Evolutionary conservation across 768 basidiomycete genomes (phyloP).

Genomic region (Calocera cornea): DNA sequence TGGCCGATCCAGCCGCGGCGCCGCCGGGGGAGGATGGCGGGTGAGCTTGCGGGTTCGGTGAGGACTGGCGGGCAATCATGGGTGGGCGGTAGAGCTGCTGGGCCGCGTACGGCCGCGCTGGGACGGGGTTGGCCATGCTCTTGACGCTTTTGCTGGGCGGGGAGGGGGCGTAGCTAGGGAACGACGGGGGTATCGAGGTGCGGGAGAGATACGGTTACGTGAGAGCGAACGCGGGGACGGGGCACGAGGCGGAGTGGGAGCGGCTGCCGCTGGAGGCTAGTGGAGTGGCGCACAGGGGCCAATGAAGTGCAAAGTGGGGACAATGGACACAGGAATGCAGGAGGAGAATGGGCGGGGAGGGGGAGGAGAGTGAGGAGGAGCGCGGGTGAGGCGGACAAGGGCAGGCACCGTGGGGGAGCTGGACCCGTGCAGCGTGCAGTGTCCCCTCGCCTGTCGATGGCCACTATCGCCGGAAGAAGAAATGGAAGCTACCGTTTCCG

Average conservation of each 20-base stretch:
- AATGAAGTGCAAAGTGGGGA: not conserved
- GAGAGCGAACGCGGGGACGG: not conserved
- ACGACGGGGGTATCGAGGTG: not conserved
- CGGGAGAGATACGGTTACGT: not conserved
- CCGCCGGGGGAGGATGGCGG: not conserved
- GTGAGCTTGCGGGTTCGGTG: not conserved
- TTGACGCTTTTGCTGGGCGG: not conserved
- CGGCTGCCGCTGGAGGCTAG: not conserved
- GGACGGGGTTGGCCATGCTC: slow-evolving; percentile 1
- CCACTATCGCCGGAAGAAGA: not conserved
- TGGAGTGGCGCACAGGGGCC: not conserved
- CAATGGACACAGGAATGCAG: not conserved
- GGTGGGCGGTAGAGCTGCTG: slow-evolving; percentile 3
- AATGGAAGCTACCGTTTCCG: not conserved
- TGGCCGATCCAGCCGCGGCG: not conserved
- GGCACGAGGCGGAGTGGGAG: not conserved
- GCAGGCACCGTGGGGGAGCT: not conserved
- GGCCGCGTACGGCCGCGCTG: not conserved
- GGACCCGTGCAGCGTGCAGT: too few relatives aligned
- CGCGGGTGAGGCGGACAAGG: not conserved
- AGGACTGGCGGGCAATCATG: not conserved
- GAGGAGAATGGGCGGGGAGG: not conserved
- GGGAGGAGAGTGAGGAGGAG: not conserved
- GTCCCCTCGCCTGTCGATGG: not conserved
- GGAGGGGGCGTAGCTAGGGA: not conserved